Evolutionary conservation across 805 yeast genomes (phyloP), one percentile per base, ranked within the genome.

Genomic region (Lipomyces japonicus): DNA sequence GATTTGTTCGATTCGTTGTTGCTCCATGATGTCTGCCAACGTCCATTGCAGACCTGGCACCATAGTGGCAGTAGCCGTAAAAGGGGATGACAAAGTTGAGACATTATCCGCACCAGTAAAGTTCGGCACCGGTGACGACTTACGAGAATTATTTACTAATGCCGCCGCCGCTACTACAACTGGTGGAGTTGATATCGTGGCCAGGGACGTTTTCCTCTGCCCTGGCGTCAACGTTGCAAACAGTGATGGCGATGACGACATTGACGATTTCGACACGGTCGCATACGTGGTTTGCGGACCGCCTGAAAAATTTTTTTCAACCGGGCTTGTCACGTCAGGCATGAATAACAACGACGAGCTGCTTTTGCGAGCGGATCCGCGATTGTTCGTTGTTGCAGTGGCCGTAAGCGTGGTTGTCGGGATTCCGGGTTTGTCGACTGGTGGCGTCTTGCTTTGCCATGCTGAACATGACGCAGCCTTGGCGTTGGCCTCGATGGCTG

Each of bases 1-100:
- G 31, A 73, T 65, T 19, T 77, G 71, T 46, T 77, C 80, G 44
- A 75, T 52, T 25, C 61, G 61, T 23, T 64, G 66, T 39, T 55
- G 63, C 40, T 64, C 62, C 34, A 66, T 65, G 19, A 59, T 51
- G 3, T 57, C 52, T 3, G 59, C 48, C 19, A 51, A 50, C 5
- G 57, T 49, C 28, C 51, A 42, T 26, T 53, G 57, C 6, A 42
- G 7, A 14, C 14, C 16, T 9, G 36, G 34, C 10, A 37, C 25
- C 18, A 37, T 5, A 23, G 40, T 30, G 5, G 40, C 22, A 32
- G 19, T 12, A 31, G 12, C 24, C 18, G 39, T 16, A 28, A 9
- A 9, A 6, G 42, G 6, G 30, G 16, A 9, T 16, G 25, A 6
- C 6, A 6, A 9, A 6, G 42, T 10, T 9, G 26, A 10, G 32